Evolutionary conservation across 2,329 filamentous ascomycete genomes (phyloP).

Genomic region (Stagonosporopsis cucurbitacearum): DNA sequence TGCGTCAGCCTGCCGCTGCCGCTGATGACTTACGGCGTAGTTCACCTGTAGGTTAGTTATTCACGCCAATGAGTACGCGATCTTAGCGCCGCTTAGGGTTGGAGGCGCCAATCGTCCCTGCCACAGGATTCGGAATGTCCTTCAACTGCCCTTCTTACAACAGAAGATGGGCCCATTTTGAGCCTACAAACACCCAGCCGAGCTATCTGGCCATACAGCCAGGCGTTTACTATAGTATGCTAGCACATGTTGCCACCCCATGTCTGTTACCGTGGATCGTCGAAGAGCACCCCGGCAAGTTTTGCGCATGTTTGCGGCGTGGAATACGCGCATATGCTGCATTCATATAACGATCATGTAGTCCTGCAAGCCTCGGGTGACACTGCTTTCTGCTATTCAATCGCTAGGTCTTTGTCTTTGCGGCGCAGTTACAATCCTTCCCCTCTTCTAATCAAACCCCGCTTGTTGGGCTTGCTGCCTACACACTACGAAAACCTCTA

Average conservation of each 20-base stretch:
- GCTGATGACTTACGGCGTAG: slow-evolving; percentile 16
- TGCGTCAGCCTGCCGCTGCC: slow-evolving; percentile 18
- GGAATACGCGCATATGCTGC: slow-evolving; percentile 33
- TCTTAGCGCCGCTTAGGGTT: slow-evolving; percentile 16
- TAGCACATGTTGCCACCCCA: slow-evolving; percentile 17
- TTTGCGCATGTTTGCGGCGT: slow-evolving; percentile 30
- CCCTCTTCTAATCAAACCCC: slow-evolving; percentile 20
- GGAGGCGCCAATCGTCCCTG: slow-evolving; percentile 7
- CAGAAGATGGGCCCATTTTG: slow-evolving; percentile 7
- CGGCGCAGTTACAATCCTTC: slow-evolving; percentile 30
- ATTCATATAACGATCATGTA: slow-evolving; percentile 41
- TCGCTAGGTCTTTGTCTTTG: slow-evolving; percentile 27
- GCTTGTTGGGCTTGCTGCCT: slow-evolving; percentile 26
- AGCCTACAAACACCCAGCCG: slow-evolving; percentile 9
- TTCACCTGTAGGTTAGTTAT: slow-evolving; percentile 3
- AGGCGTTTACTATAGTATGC: slow-evolving; percentile 10
- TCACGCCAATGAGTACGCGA: slow-evolving; percentile 13
- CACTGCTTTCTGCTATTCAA: slow-evolving; percentile 37
- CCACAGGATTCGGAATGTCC: slow-evolving; percentile 7
- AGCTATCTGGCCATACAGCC: slow-evolving; percentile 4
- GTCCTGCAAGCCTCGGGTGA: slow-evolving; percentile 41
- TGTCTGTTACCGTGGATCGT: slow-evolving; percentile 3
- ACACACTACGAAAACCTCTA: slow-evolving; percentile 16
- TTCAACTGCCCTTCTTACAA: slow-evolving; percentile 9
- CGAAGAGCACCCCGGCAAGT: slow-evolving; percentile 11